Evolutionary conservation across 768 basidiomycete species (phyloP), one percentile per base, ranked within the genome.

Genomic region (Astraeus odoratus): DNA sequence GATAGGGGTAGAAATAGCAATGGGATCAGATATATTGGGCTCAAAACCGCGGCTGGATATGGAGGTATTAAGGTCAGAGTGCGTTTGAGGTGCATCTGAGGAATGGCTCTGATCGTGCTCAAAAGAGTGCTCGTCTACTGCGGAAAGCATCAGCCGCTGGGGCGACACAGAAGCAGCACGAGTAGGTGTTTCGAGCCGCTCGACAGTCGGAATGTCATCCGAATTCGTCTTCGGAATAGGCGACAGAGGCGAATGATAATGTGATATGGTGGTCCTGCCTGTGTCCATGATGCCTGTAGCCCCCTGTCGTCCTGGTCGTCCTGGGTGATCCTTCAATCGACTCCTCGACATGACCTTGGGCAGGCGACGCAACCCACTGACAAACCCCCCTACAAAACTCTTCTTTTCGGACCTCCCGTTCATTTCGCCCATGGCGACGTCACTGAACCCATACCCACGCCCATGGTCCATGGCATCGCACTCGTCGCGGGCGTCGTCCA

Each of bases 261-360:
- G 63, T 18, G 57, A 51, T 5, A 47, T 44, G 29, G 38, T 33
- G 40, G 29, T 27, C 5, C 53, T 57, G 12, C 48, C 43, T 1
- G 52, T 46, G 8, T 55, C 53, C 25, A 40, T n/a, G 33, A 46
- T 41, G 15, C 27, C 18, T 19, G 13, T 35, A 0, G 39, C 48
- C 4, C 25, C 33, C 4, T 43, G 44, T 43, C 57, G 58, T 18
- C 50, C 54, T 18, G 51, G 47, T 31, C 57, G 61, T 25, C 29
- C 9, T 15, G 44, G 40, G 35, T 58, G 43, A 12, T 63, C 62
- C 42, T 51, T 55, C 34, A 64, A 24, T 35, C 62, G 57, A 4
- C 48, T 41, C 51, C 55, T 64, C 29, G 62, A 64, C 55, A 64
- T 64, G 43, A 65, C 62, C 35, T 64, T 64, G 10, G 62, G 62